A percentile compares a stretch with the other conserved stretches of the same genome.
These are phyloP conservation scores for Geotrichum candidum DNA, from an alignment of 1,139 yeast species.

Conservation along the genomic window DNA sequence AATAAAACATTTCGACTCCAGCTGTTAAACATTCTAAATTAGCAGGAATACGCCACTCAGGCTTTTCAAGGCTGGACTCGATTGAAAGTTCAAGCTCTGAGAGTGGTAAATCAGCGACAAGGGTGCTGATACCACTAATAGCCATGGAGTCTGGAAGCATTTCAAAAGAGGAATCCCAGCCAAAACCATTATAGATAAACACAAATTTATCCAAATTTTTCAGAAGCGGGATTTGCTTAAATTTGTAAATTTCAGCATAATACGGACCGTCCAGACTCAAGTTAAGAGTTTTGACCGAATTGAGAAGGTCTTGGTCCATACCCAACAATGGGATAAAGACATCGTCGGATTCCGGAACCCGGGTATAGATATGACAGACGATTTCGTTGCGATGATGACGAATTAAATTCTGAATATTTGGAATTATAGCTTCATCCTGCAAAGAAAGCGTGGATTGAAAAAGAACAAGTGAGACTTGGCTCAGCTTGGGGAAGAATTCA, in stretches of 20 bases:
- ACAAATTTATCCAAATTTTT: background rate
- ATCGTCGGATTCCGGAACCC: background rate
- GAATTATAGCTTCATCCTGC: background rate
- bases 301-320: background rate
- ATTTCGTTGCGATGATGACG: background rate
- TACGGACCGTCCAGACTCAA: background rate
- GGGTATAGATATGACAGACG: background rate
- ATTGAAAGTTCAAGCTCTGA: slow-evolving; percentile 4
- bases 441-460: background rate
- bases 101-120: background rate
- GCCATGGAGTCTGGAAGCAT: background rate
- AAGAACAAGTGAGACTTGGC: background rate
- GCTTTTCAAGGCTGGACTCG: background rate
- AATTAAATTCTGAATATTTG: background rate
- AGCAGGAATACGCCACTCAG: slow-evolving; percentile 1
- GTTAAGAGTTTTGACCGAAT: background rate
- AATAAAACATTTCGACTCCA: background rate
- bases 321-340: background rate
- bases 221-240: background rate
- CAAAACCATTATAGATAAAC: slow-evolving; percentile 2
- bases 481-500: background rate
- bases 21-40: slow-evolving; percentile 3
- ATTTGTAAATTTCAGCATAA: background rate
- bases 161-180: slow-evolving; percentile 5
- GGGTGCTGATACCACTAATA: background rate